phyloP scores from a whole-genome alignment of 192 early-diverging fungal genomes.

The Mortierella hygrophila region DNA sequence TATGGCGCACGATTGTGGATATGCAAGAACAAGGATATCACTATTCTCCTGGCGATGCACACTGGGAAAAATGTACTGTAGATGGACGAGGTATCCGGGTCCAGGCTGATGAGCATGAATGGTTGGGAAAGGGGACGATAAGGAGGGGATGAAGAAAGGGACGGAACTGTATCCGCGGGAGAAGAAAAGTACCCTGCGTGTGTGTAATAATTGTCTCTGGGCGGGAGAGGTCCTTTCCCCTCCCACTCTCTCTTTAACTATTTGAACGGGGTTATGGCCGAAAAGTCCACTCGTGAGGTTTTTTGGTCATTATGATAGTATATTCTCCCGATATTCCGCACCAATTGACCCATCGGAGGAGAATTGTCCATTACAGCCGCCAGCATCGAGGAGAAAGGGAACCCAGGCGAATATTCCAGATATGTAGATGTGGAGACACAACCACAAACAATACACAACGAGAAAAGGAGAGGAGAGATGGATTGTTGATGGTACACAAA shows the following conservation, averaged over 20 bases:
- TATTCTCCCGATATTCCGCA: neutral
- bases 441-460: neutral
- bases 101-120: neutral
- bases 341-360: neutral
- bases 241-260: neutral
- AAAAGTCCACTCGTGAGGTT: neutral
- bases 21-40: neutral
- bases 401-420: constrained; percentile 1
- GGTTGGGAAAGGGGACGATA: neutral
- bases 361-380: neutral
- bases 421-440: neutral
- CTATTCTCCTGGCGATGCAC: neutral
- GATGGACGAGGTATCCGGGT: constrained; percentile 2
- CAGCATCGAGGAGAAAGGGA: neutral
- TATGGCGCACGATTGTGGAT: neutral
- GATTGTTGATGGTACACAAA: neutral
- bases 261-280: neutral
- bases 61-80: neutral
- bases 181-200: neutral
- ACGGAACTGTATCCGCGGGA: neutral
- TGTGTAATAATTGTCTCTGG: neutral
- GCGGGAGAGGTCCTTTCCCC: neutral
- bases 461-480: neutral
- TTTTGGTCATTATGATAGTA: neutral
- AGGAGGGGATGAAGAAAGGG: no score